Base-by-base conservation (phyloP, 2,329 filamentous ascomycete genomes). In the Akanthomyces dipterigenus region DNA sequence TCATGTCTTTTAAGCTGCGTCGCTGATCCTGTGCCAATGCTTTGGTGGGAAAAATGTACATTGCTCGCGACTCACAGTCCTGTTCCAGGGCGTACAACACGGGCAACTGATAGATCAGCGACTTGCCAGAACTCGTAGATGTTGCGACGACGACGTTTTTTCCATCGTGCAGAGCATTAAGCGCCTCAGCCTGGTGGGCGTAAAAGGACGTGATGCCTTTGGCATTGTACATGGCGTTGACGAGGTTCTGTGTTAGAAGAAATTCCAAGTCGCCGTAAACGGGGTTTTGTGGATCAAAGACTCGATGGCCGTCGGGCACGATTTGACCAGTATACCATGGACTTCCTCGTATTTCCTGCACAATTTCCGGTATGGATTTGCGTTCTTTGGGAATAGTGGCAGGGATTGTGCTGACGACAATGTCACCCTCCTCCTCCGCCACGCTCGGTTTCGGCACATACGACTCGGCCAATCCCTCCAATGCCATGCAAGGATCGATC, bases 11-110 rank as follows among this genome's bases (percentile, higher is more conserved):
- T 71, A 99, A 78, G 66, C 92, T 96, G 66, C 92, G 84, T 67
- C 88, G 87, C 73, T 99, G 95, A 73, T 99, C 95, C 72, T 99
- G 95, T 0, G 95, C 93, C 18, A 99, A 77, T 1, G 95, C 95
- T 75, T 99, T 99, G 0, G 95, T 99, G 0, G 95, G 95, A 64
- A 99, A 99, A 40, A 99, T 96, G 71, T 97, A 98, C 87, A 99
- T 91, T 2, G 95, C 95, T 67, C 95, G 82, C 9, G 90, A 90
- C 61, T 87, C 80, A 2, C 75, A 77, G 68, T 98, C 89, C 57
- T 85, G 79, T 72, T 99, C 93, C 2, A 99, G 77, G 55, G 91
- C 89, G 70, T 96, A 87, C 12, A 99, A 77, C 49, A 99, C 91
- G 0, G 95, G 95, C 18, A 99, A 82, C 70, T 99, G 95, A 70